Evolutionary conservation across 768 basidiomycete genomes (phyloP).

Genomic region (Lactarius pseudohatsudake): DNA sequence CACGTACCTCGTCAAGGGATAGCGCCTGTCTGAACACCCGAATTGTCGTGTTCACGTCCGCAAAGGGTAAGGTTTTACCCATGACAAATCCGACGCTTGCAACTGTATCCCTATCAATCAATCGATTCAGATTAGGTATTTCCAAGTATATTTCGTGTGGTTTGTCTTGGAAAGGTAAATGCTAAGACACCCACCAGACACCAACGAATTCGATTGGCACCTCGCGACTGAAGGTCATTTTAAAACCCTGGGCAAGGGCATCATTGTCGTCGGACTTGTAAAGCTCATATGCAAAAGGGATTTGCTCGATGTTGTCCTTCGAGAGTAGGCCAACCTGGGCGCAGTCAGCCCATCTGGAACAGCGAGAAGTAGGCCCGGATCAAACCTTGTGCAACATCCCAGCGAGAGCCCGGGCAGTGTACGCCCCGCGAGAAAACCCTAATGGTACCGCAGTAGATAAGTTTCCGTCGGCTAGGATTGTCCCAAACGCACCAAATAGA

Average conservation of each 20-base stretch:
- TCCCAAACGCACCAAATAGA: slow-evolving; percentile 53
- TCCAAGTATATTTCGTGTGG: neutral
- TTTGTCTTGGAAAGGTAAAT: neutral
- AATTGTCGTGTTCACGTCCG: slow-evolving; percentile 58
- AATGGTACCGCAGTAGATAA: slow-evolving; percentile 21
- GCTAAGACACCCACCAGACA: slow-evolving; percentile 53
- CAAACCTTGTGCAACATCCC: slow-evolving; percentile 64
- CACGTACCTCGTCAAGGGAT: slow-evolving; percentile 53
- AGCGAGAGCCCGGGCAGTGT: slow-evolving; percentile 70
- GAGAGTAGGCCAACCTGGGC: slow-evolving; percentile 68
- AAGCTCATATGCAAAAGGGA: slow-evolving; percentile 73
- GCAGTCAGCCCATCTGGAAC: neutral
- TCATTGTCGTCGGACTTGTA: slow-evolving; percentile 55
- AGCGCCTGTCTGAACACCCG: slow-evolving; percentile 76
- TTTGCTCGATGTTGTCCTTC: slow-evolving; percentile 63
- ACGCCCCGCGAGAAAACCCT: slow-evolving; percentile 78
- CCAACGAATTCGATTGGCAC: slow-evolving; percentile 79
- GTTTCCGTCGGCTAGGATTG: slow-evolving; percentile 10
- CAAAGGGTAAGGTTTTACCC: slow-evolving; percentile 64
- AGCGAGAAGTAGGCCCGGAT: neutral
- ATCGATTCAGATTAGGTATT: neutral
- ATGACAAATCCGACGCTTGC: slow-evolving; percentile 67
- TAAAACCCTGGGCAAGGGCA: slow-evolving; percentile 62
- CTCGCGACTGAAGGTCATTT: slow-evolving; percentile 62
- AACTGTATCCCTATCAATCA: slow-evolving; percentile 66